Evolutionary conservation across 2,329 filamentous ascomycete species (phyloP).

Genomic region (Davidsoniella australis): DNA sequence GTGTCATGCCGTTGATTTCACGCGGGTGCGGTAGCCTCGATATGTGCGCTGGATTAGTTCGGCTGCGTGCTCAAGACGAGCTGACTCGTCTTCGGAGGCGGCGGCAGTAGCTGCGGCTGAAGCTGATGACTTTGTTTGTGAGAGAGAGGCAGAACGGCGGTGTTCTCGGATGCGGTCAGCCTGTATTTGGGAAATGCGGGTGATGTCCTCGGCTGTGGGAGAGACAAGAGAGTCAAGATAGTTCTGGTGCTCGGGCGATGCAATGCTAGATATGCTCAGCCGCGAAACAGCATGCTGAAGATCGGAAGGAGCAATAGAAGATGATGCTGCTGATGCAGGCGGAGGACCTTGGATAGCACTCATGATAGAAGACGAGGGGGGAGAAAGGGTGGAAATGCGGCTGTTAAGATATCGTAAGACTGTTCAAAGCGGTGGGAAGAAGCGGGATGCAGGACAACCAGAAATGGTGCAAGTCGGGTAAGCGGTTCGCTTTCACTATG

Average conservation of each 20-base stretch:
- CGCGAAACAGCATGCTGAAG: conserved; percentile 2
- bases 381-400: not conserved
- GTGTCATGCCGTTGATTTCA: conserved; percentile 48
- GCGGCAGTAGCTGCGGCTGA: not conserved
- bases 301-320: not conserved
- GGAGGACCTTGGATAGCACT: not conserved
- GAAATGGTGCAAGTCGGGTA: not conserved
- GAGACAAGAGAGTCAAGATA: conserved; percentile 35
- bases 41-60: conserved; percentile 53
- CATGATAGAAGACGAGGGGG: not conserved
- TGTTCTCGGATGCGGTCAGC: conserved; percentile 28
- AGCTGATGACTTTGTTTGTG: too few species aligned
- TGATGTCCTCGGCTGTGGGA: conserved; percentile 29
- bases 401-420: too few species aligned
- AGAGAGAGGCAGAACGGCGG: conserved; percentile 1
- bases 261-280: not conserved
- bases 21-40: conserved; percentile 58
- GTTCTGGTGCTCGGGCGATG: conserved; percentile 17
- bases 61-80: conserved; percentile 27
- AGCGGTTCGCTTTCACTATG: not conserved
- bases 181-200: conserved; percentile 32
- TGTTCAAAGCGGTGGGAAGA: not conserved
- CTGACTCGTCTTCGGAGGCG: conserved; percentile 11
- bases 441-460: not conserved
- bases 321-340: not conserved